phyloP scores from a whole-genome alignment of 129 eudicot genomes.

The Sambucus nigra region DNA sequence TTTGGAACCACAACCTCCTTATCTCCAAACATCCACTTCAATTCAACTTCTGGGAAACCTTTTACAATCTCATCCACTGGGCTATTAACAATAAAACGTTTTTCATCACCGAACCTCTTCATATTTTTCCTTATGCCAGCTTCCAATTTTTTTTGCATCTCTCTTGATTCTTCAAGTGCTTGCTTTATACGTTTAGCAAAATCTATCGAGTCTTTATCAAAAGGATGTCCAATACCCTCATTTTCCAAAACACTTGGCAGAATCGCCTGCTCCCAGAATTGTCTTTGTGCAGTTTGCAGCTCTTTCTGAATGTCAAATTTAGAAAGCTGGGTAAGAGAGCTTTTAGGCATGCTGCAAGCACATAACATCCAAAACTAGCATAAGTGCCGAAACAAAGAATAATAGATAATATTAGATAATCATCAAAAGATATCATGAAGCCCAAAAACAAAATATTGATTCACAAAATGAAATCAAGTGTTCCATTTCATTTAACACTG shows the following conservation, averaged over 20 bases:
- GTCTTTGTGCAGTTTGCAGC: conserved; percentile 55
- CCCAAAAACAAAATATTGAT: not conserved
- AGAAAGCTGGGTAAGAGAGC: conserved; percentile 53
- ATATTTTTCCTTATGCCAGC: conserved; percentile 42
- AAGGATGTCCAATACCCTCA: conserved; percentile 33
- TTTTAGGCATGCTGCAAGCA: conserved; percentile 42
- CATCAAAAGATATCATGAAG: conserved; percentile 2
- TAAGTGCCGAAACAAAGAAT: conserved; percentile 11
- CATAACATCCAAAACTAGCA: conserved; percentile 16
- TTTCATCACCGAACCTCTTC: conserved; percentile 70
- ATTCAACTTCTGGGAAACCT: conserved; percentile 75
- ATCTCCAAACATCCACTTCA: conserved; percentile 76
- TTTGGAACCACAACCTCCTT: conserved; percentile 75
- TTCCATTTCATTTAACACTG: not conserved
- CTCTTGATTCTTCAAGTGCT: conserved; percentile 53
- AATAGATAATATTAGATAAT: not conserved
- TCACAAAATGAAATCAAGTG: not conserved
- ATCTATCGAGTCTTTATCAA: conserved; percentile 30
- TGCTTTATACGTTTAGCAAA: conserved; percentile 47
- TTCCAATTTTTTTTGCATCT: conserved; percentile 69
- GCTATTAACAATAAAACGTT: conserved; percentile 40
- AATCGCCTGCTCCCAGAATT: conserved; percentile 55
- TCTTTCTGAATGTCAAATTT: conserved; percentile 58
- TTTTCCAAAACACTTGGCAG: conserved; percentile 48
- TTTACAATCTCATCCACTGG: conserved; percentile 60